Base-by-base conservation (phyloP, 148 eudicot genomes). In the Mesembryanthemum crystallinum region DNA sequence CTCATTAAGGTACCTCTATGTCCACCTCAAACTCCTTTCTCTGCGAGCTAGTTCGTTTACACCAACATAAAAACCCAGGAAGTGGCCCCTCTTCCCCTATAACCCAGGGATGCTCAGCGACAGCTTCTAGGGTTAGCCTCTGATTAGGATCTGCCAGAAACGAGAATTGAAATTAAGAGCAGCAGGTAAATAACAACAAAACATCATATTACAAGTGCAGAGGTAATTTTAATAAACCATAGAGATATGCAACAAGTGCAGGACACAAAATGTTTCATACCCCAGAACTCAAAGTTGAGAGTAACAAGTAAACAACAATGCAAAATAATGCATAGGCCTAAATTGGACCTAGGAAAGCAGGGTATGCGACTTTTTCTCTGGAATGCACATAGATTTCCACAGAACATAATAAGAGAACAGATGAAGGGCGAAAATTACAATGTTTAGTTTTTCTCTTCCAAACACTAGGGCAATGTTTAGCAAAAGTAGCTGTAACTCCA, bases 51-150 rank as follows among this genome's bases (percentile, higher is more conserved):
- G 67, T 82, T 30, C 80, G 87, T 76, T 92, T 86, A 80, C 97
- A 92, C 96, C 99, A 95, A 76, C 99, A 95, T 43, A 77, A 72
- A 75, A 88, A 90, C 47, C 80, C 86, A 35, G 96, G 94, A 67
- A 95, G 84, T 3, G 91, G 92, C 32, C 97, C 99, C 21, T 87
- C 89, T 76, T 89, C 91, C 64, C 88, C 92, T 47, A 88, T 70
- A 72, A 92, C 85, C 99, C 99, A 95, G 1, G 91, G 83, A 78
- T 90, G 96, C 72, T 80, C 86, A 23, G 96, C 85, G 58, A 85
- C 97, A 67, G 63, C 86, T 63, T 85, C 86, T 20, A 95, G 81
- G 6, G 96, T 90, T 82, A 95, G 24, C 80, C 99, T 83, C 79
- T 87, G 73, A 57, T 49, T 76, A 21, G 98, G 98, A 77, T 95